Base-by-base conservation (phyloP, 2,329 filamentous ascomycete genomes). In the Fusarium buharicum region DNA sequence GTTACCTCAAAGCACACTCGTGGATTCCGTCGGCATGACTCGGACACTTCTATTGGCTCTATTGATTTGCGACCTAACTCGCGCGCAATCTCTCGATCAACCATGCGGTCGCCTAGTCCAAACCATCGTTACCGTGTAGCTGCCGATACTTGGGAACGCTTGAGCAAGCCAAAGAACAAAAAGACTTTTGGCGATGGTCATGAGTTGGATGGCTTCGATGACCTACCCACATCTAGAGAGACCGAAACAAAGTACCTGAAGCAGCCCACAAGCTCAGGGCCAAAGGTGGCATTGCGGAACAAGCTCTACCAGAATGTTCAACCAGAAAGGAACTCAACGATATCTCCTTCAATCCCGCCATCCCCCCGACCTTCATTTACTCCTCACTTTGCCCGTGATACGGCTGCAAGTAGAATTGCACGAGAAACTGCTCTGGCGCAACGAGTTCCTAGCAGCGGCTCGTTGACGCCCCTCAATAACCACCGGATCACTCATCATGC, bases 201-300 rank as follows among this genome's bases (percentile, higher is more conserved):
- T 58, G 95, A 99, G 76, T 82, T 99, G 30, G 94, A 98, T 67
- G 88, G 85, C 3, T 98, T 99, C 73, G 95, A 99, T 73, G 95
- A 99, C 76, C 80, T 99, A 52, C 94, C 94, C 2, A 98, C 93
- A 0, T 97, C 93, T 14, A 87, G 84, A 12, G 86, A 90, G 58
- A 84, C 87, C 13, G 95, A 99, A 76, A 92, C 88, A 61, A 90
- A 87, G 69, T 99, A 87, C 71, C 82, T 93, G 60, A 96, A 93
- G 75, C 87, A 90, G 68, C 93, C 95, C 4, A 81, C 89, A 34
- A 86, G 85, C 41, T 84, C 85, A 50, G 88, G 89, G 39, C 86
- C 90, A 22, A 92, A 89, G 75, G 84, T 86, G 31, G 78, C 80
- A 36, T 71, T 86, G 30, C 81, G 86, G 50, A 86, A 81, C 70